These are phyloP conservation scores for Mycosphaerella sp. DNA, from an alignment of 2,329 filamentous ascomycete species.

Conservation along the genomic window DNA sequence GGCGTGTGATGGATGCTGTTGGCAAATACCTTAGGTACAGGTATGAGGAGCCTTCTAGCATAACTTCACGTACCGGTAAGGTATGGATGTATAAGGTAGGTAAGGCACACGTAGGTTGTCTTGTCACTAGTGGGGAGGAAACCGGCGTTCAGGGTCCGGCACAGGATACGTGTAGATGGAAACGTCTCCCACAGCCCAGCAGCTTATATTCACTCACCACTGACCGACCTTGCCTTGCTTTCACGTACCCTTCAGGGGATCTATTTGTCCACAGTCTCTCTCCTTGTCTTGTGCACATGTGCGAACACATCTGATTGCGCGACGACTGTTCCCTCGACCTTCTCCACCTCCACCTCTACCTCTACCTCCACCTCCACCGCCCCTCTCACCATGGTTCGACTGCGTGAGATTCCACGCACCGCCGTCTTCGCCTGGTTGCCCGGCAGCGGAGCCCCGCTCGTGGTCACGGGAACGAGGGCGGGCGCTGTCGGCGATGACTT, in stretches of 20 bases:
- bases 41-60: too few relatives aligned
- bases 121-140: too few relatives aligned
- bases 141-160: too few relatives aligned
- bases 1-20: neutral
- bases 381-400: slow-evolving; percentile 67
- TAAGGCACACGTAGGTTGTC: too few relatives aligned
- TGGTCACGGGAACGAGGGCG: slow-evolving; percentile 90
- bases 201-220: too few relatives aligned
- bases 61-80: too few relatives aligned
- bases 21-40: neutral
- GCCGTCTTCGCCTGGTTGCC: slow-evolving; percentile 97
- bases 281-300: slow-evolving; percentile 7
- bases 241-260: slow-evolving; percentile 1
- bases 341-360: neutral
- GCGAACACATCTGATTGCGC: neutral
- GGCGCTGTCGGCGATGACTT: slow-evolving; percentile 96
- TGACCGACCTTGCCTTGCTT: too few relatives aligned
- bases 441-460: slow-evolving; percentile 66
- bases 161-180: too few relatives aligned
- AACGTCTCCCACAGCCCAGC: too few relatives aligned
- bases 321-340: slow-evolving; percentile 1
- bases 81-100: too few relatives aligned
- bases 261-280: neutral
- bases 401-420: slow-evolving; percentile 93
- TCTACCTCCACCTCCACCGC: neutral